phyloP scores from a whole-genome alignment of 495 filamentous ascomycete genomes.

The Aspergillus diversus region DNA sequence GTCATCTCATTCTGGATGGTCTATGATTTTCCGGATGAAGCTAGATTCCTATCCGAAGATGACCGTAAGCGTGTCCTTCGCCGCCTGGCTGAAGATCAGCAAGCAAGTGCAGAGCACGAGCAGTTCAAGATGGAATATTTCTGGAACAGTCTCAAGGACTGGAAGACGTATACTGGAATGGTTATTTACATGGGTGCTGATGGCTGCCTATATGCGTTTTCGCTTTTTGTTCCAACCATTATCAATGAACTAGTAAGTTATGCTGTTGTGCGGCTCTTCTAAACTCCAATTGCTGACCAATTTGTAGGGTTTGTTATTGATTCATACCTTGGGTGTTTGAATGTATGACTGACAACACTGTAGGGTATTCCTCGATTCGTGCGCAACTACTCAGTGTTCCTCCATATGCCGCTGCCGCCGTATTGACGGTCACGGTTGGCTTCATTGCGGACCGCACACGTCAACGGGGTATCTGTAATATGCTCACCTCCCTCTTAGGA shows the following conservation, averaged over 20 bases:
- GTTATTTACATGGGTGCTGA: constrained; percentile 77
- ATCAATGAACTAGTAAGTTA: constrained; percentile 59
- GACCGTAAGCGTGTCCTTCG: constrained; percentile 77
- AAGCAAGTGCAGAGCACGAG: constrained; percentile 79
- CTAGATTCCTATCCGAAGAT: constrained; percentile 70
- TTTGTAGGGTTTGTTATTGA: constrained; percentile 27
- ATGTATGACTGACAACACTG: neutral
- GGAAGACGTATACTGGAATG: constrained; percentile 83
- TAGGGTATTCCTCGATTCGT: constrained; percentile 68
- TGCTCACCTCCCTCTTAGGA: constrained; percentile 68
- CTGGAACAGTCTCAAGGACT: constrained; percentile 76
- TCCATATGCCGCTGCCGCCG: constrained; percentile 81
- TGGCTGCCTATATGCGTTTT: constrained; percentile 83
- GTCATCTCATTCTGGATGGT: constrained; percentile 82
- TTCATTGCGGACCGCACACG: constrained; percentile 78
- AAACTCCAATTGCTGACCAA: constrained; percentile 30
- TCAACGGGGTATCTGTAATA: constrained; percentile 82
- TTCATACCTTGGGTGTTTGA: neutral
- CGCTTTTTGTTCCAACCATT: constrained; percentile 87
- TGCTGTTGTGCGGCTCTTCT: neutral
- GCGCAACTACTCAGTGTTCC: constrained; percentile 87
- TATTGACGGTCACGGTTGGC: constrained; percentile 76
- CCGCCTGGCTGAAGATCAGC: constrained; percentile 74
- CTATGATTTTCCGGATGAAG: constrained; percentile 85
- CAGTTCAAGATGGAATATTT: constrained; percentile 76